Conservation (phyloP, 257 asterid species). For the Nicotiana tabacum region DNA sequence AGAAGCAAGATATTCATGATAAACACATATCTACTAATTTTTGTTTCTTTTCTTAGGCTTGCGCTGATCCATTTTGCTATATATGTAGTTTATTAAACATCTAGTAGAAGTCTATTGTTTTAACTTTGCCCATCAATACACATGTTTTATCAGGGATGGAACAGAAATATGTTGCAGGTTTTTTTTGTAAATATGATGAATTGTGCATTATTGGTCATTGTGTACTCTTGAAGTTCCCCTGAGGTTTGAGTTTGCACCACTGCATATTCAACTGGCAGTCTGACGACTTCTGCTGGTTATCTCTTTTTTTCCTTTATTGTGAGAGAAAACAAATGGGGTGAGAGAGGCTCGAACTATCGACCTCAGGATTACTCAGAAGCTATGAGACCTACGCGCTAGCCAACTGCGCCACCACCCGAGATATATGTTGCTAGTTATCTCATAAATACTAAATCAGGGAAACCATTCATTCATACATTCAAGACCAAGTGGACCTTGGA, state of each 20-base stretch:
- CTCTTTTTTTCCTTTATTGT: no score
- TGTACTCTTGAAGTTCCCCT: background rate
- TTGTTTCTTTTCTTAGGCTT: background rate
- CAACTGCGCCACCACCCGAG: constrained; percentile 98
- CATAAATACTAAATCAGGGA: background rate
- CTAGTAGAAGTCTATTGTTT: background rate
- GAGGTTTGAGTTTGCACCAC: background rate
- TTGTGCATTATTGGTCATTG: background rate
- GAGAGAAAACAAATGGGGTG: background rate
- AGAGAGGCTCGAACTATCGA: constrained; percentile 16
- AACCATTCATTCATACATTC: no score
- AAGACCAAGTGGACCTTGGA: background rate
- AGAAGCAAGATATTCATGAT: background rate
- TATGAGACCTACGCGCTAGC: constrained; percentile 99
- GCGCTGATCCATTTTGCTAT: background rate
- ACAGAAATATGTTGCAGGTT: background rate
- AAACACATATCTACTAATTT: background rate
- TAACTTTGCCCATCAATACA: background rate
- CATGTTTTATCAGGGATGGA: background rate
- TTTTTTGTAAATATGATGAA: background rate
- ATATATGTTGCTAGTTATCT: background rate
- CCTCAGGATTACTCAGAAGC: constrained; percentile 26
- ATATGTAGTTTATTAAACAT: background rate
- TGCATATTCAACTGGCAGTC: background rate
- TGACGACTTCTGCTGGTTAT: background rate